phyloP scores from a whole-genome alignment of 768 basidiomycete species.

The Podaxis rugospora region DNA sequence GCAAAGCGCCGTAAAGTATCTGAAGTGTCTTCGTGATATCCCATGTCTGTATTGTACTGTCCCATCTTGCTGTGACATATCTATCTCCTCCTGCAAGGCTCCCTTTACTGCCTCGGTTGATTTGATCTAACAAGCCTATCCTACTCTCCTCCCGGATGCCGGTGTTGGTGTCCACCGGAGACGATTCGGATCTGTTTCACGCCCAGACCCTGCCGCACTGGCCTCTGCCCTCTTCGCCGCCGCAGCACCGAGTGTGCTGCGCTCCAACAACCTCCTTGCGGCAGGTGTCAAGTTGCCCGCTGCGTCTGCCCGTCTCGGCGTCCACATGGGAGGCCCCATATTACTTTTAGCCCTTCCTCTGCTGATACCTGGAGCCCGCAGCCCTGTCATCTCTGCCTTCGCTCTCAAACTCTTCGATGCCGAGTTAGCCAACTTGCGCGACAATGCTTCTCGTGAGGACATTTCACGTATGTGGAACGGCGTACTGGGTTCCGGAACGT shows the following conservation, averaged over 20 bases:
- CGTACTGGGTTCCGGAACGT: slow-evolving; percentile 50
- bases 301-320: slow-evolving; percentile 70
- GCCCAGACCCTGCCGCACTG: slow-evolving; percentile 34
- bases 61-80: background rate
- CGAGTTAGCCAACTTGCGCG: slow-evolving; percentile 73
- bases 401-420: slow-evolving; percentile 79
- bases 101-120: no score
- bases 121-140: background rate
- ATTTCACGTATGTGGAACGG: slow-evolving; percentile 80
- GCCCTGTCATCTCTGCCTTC: slow-evolving; percentile 62
- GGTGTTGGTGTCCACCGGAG: slow-evolving; percentile 83
- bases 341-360: slow-evolving; percentile 35
- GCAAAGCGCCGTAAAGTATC: slow-evolving; percentile 59
- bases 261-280: slow-evolving; percentile 68
- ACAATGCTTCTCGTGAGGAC: slow-evolving; percentile 76
- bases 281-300: slow-evolving; percentile 84
- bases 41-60: background rate
- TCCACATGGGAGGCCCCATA: slow-evolving; percentile 83
- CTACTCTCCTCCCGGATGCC: slow-evolving; percentile 21
- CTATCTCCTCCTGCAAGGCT: background rate
- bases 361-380: slow-evolving; percentile 35
- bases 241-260: slow-evolving; percentile 62
- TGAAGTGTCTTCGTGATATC: slow-evolving; percentile 18
- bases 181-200: slow-evolving; percentile 59
- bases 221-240: slow-evolving; percentile 63